These are phyloP conservation scores for Artomyces pyxidatus DNA, from an alignment of 768 basidiomycete species.

Conservation along the genomic window DNA sequence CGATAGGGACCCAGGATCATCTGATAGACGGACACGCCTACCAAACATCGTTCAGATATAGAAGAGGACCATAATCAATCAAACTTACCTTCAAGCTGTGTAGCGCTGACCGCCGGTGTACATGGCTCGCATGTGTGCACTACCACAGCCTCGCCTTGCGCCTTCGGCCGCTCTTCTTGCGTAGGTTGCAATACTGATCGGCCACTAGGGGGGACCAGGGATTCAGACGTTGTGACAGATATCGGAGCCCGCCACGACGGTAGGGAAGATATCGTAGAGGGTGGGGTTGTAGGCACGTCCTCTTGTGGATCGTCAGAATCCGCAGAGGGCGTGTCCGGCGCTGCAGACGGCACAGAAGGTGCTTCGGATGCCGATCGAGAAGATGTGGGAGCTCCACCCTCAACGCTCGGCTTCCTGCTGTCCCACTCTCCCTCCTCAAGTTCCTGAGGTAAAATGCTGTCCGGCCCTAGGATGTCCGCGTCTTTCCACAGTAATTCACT, in stretches of 20 bases:
- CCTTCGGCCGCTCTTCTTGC: not conserved
- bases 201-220: not conserved
- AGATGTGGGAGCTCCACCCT: not conserved
- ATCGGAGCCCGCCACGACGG: not conserved
- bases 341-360: not conserved
- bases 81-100: conserved; percentile 60
- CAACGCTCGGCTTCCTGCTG: not conserved
- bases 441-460: conserved; percentile 34
- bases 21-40: conserved; percentile 72
- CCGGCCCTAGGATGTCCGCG: conserved; percentile 37
- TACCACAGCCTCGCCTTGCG: conserved; percentile 32
- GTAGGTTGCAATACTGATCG: not conserved
- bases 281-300: not conserved
- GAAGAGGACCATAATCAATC: not conserved
- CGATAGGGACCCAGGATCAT: conserved; percentile 47
- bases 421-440: conserved; percentile 32
- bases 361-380: not conserved
- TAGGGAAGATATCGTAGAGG: not conserved
- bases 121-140: conserved; percentile 61
- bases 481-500: conserved; percentile 33
- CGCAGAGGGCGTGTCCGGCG: not conserved
- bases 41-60: conserved; percentile 17
- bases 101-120: conserved; percentile 54
- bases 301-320: conserved; percentile 1
- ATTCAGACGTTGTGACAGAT: not conserved